Base-by-base conservation (phyloP, 345 rosid species). In the Rhodamnia rubescens region DNA sequence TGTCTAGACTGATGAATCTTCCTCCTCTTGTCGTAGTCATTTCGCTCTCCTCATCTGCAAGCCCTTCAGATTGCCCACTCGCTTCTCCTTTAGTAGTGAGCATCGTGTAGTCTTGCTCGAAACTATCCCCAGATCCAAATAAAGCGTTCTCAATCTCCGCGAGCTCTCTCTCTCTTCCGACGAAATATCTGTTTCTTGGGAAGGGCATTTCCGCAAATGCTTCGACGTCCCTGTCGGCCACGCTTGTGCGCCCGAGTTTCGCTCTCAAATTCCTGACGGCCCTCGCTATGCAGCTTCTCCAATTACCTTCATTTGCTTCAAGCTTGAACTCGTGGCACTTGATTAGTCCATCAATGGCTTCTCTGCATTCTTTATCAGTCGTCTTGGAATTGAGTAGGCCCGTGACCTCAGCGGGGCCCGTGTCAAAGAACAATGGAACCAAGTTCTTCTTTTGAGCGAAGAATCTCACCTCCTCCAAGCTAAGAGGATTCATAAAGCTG, bases 371-470 rank as follows among this genome's bases (percentile, higher is more conserved):
- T 85, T 92, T 94, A 84, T 92, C 95, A 10, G 94, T 89, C 51
- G 96, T 92, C 84, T 90, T 93, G 88, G 95, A 88, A 91, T 91
- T 91, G 75, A 93, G 92, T 84, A 93, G 92, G 81, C 91, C 89
- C 88, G 85, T 87, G 51, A 95, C 88, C 88, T 95, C 96, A 47
- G 93, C 86, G 81, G 93, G 94, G 14, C 91, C 96, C 1, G 93
- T 90, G 85, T 94, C 95, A 57, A 93, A 95, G 88, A 96, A 96
- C 56, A 96, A 88, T 0, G 98, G 98, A 59, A 94, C 89, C 94
- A 96, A 64, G 87, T 95, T 96, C 93, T 92, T 96, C 93, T 96
- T 96, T 83, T 95, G 98, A 85, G 96, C 91, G 59, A 96, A 95
- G 91, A 96, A 95, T 85, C 94, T 91, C 69, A 96, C 93, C 88